A percentile compares a stretch with the other conserved stretches of the same genome.
Evolutionary conservation across 805 yeast species (phyloP).

Genomic region (Metschnikowia anglica): DNA sequence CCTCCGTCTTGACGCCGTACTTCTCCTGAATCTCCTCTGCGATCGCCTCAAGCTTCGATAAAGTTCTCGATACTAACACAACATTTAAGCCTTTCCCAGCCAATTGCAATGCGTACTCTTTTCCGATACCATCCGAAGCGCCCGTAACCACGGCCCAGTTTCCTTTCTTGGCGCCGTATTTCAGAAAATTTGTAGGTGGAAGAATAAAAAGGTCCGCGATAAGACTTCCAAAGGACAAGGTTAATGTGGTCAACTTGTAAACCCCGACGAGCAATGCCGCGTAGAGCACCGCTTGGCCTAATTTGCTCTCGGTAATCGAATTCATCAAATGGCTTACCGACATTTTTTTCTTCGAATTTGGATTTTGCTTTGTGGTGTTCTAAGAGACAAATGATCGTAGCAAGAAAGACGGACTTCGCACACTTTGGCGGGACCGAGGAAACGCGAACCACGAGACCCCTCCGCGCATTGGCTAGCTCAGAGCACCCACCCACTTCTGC

Average conservation of each 20-base stretch:
- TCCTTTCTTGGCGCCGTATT: slow-evolving; percentile 72
- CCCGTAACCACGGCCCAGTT: slow-evolving; percentile 97
- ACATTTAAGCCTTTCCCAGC: slow-evolving; percentile 84
- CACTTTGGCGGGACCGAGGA: not conserved
- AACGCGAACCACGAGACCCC: slow-evolving; percentile 1
- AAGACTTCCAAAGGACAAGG: slow-evolving; percentile 52
- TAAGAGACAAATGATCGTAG: not conserved
- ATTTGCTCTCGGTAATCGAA: slow-evolving; percentile 16
- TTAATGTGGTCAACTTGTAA: slow-evolving; percentile 50
- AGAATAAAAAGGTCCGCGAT: slow-evolving; percentile 62
- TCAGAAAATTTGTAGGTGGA: slow-evolving; percentile 56
- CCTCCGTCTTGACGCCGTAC: slow-evolving; percentile 59
- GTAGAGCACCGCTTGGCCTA: slow-evolving; percentile 22
- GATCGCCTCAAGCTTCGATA: slow-evolving; percentile 65
- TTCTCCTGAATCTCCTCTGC: slow-evolving; percentile 61
- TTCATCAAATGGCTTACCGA: slow-evolving; percentile 4
- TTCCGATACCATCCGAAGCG: slow-evolving; percentile 96
- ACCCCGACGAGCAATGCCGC: slow-evolving; percentile 59
- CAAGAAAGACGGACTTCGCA: not conserved
- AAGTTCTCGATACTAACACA: slow-evolving; percentile 81
- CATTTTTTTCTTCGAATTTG: not conserved
- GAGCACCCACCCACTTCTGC: not conserved
- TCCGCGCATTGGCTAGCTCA: no score
- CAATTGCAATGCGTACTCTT: slow-evolving; percentile 83
- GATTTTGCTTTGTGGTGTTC: not conserved